Evolutionary conservation across 2,329 filamentous ascomycete species (phyloP), one percentile per base, ranked within the genome.

Genomic region (Hymenoscyphus occultus): DNA sequence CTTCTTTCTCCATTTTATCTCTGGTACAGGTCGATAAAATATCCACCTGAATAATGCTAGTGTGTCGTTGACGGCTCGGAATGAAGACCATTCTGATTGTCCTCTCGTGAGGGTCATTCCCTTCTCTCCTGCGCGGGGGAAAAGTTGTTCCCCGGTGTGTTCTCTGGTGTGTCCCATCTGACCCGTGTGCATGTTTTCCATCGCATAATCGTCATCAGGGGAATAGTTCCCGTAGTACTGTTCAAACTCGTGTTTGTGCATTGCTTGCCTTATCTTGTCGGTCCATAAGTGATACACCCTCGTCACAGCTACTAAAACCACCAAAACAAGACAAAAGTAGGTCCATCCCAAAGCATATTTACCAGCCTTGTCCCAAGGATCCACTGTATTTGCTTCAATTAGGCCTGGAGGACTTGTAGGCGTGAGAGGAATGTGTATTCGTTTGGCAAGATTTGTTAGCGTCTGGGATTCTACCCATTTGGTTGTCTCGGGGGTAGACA

Each of bases 341-440:
- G 94, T 92, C 87, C 92, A 97, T 64, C 90, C 92, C 61, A 92
- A 79, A 1, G 84, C 92, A 79, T 97, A 97, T 80, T 96, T 96
- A 56, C 90, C 91, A 28, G 93, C 88, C 74, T 92, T 80, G 32
- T 77, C 84, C 90, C 91, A 97, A 31, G 93, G 92, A 76, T 97
- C 93, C 64, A 88, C 79, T 1, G 82, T 85, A 68, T 86, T 77
- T 22, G 86, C 86, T 76, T 89, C 84, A 56, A 88, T 78, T 39
- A 89, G 78, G 14, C 86, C 86, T 0, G 86, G 80, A 1, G 86
- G 85, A 67, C 85, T 88, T 39, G 82, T 83, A 1, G 85, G 76
- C 22, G 83, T 86, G 61, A 87, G 77, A 2, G 86, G 85, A 66
- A 89, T 88, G 59, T 81, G 73, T 73, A 89, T 87, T 66, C 86